Evolutionary conservation across 129 eudicot species (phyloP).

Genomic region (Escallonia herrerae): DNA sequence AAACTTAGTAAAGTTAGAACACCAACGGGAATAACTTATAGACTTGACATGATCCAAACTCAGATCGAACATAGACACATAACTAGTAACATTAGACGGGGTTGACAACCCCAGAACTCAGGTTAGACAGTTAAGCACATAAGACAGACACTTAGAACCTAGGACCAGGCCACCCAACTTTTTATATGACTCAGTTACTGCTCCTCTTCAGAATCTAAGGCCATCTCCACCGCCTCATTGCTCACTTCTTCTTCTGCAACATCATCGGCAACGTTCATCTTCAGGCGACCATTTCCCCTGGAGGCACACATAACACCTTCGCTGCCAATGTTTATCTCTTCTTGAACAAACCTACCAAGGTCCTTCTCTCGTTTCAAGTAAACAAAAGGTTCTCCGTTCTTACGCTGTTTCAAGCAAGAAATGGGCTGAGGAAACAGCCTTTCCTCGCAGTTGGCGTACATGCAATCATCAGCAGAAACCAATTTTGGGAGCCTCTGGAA

Average conservation of each 20-base stretch:
- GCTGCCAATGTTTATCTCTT: background rate
- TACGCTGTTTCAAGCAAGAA: background rate
- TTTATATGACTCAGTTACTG: no score
- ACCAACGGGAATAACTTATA: no score
- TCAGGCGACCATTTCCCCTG: background rate
- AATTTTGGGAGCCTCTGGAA: background rate
- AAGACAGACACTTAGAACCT: no score
- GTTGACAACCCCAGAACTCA: no score
- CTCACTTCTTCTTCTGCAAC: background rate
- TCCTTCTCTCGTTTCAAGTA: background rate
- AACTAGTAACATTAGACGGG: no score
- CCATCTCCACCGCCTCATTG: background rate
- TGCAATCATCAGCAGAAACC: background rate
- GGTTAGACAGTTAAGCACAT: no score
- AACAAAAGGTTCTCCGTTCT: background rate
- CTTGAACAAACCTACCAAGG: background rate
- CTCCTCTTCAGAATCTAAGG: background rate
- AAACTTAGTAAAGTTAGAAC: no score
- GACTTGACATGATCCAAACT: no score
- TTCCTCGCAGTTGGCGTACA: background rate
- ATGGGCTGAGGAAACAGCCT: background rate
- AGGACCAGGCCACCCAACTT: background rate
- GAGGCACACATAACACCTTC: background rate
- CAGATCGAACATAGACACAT: no score
- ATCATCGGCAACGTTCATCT: background rate